Base-by-base conservation (phyloP, 306 rosid species). In the Cicer yamashitae region DNA sequence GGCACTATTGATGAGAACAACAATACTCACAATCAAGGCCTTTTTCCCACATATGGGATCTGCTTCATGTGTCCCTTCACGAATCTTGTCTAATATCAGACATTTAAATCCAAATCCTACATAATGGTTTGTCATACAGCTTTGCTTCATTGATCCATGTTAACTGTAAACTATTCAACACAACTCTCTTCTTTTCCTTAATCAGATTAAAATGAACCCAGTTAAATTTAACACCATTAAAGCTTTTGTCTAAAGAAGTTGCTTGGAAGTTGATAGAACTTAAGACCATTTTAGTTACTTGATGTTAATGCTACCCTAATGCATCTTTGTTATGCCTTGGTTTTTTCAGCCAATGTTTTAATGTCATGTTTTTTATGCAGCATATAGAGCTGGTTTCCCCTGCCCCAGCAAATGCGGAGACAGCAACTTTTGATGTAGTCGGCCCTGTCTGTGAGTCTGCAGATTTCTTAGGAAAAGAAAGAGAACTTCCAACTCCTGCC, bases 311-410 rank as follows among this genome's bases (percentile, higher is more conserved):
- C 67, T 43, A 22, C 37, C 40, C 20, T 34, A 46, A 11, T 51
- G 47, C 43, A 47, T 13, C 17, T 62, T 63, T 14, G 11, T 58
- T 67, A 50, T 73, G 38, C 13, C 38, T 2, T 8, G 7, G n/a
- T 37, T 59, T 30, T 64, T 54, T 61, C 18, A 15, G 10, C 58
- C 52, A 56, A 37, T 69, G 51, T 43, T 40, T 40, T 38, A 43
- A 13, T 70, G 81, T 72, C 43, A 43, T 63, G 30, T 37, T 53
- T 67, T 25, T n/a, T 82, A 59, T 85, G 84, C 93, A 94, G 97
- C 98, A 94, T 78, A 91, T 94, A 60, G 98, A 91, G 87, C 83
- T 94, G 79, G 87, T 94, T 84, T 87, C 97, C 76, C 98, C 98
- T 67, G 63, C 90, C 12, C 76, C 94, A n/a, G 68, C 80, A 81